Base-by-base conservation (phyloP, 495 filamentous ascomycete genomes). In the Aspergillus panamensis region DNA sequence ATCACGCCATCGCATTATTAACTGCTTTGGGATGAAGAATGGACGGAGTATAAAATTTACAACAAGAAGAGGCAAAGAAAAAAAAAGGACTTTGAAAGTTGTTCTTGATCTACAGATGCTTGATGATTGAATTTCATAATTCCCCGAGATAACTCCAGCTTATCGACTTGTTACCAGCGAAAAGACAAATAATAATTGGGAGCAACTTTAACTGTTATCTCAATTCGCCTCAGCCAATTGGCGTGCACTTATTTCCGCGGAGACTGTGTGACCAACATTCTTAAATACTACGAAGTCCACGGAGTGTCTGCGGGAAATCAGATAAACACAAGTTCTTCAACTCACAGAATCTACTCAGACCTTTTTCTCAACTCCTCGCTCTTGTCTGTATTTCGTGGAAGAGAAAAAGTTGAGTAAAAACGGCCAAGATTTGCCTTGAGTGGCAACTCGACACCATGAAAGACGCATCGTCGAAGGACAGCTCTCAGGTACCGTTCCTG, bases 401-500 rank as follows among this genome's bases (percentile, higher is more conserved):
- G 17, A 20, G 17, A 45, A 29, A 53, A 10, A n/a, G 19, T 50
- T 32, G 19, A 48, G 19, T 5, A 20, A 49, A 21, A 48, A 35
- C 6, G 0, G 51, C 51, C 31, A 52, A 48, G 10, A 39, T 52
- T 51, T 14, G 14, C 30, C 40, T 50, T 30, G 40, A 21, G 52
- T 67, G 61, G 57, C 60, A 55, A 45, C 51, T 64, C 39, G 51
- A 55, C 61, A 71, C 25, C 3, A 77, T 77, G 72, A 74, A 67
- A 45, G 69, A 74, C 51, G 67, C 68, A 31, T 66, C 61, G 43
- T 64, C 62, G n/a, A 62, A 55, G 21, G 55, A 60, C 14, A 59
- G 58, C 20, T 48, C 51, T 32, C 54, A 62, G 31, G 64, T 58
- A 32, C 73, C 90, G 12, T 77, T 98, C 25, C 82, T 98, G 49